phyloP scores from a whole-genome alignment of 2,329 filamentous ascomycete genomes.

The Cucurbitaria berberidis region DNA sequence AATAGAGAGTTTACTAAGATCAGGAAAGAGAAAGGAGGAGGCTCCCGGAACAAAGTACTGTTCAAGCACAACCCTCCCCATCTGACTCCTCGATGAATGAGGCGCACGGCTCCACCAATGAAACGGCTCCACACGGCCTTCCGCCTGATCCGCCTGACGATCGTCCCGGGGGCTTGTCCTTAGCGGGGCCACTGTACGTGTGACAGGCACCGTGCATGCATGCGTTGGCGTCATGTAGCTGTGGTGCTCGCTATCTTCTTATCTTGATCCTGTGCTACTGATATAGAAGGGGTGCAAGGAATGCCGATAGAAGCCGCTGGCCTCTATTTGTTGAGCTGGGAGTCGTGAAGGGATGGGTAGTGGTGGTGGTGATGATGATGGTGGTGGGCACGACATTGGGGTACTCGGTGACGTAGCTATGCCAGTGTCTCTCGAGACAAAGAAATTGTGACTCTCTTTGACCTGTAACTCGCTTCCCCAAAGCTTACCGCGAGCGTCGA shows the following conservation, averaged over 20 bases:
- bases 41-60: no score
- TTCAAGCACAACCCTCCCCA: constrained; percentile 14
- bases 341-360: no score
- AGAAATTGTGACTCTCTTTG: not conserved
- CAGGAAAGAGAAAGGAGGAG: constrained; percentile 1
- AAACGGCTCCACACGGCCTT: constrained; percentile 5
- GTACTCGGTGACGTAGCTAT: not conserved
- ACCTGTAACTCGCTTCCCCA: not conserved
- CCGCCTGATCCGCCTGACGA: constrained; percentile 7
- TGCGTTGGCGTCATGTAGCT: not conserved
- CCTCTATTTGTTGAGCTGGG: not conserved
- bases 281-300: not conserved
- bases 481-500: not conserved
- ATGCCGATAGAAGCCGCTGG: not conserved
- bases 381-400: not conserved
- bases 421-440: not conserved
- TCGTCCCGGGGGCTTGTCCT: constrained; percentile 3
- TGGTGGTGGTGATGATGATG: not conserved
- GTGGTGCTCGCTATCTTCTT: constrained; percentile 6
- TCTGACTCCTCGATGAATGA: not conserved
- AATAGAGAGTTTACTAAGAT: no score
- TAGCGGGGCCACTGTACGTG: constrained; percentile 17
- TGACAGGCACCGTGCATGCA: constrained; percentile 15
- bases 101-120: constrained; percentile 6
- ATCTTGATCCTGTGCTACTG: not conserved